Percentiles rank a stretch among this genome's conserved stretches.
Conservation (phyloP, 768 basidiomycete genomes). For the Porpolomopsis calyptriformis region DNA sequence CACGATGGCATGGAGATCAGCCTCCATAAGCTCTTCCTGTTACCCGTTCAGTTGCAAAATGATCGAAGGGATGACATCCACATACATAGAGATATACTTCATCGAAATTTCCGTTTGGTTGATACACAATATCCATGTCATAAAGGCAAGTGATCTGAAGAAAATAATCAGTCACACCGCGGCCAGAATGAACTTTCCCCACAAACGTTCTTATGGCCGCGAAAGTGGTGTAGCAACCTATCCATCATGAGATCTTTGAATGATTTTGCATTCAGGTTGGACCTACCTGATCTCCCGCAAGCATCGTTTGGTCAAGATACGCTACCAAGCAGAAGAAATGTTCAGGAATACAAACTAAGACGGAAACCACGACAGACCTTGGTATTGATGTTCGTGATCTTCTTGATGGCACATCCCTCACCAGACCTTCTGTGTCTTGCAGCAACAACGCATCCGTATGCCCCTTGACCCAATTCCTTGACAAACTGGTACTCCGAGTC, state of each 20-base stretch:
- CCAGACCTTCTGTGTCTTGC: slow-evolving; percentile 76
- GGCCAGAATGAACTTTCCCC: background rate
- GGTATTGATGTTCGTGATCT: slow-evolving; percentile 89
- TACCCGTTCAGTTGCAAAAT: background rate
- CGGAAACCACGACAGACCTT: slow-evolving; percentile 42
- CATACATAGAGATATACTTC: slow-evolving; percentile 90
- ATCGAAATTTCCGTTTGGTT: slow-evolving; percentile 84
- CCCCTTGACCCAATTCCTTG: slow-evolving; percentile 95
- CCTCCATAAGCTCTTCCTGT: slow-evolving; percentile 99
- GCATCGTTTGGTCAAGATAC: slow-evolving; percentile 94
- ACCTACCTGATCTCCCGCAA: slow-evolving; percentile 84
- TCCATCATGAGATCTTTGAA: slow-evolving; percentile 10
- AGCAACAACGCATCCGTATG: slow-evolving; percentile 85
- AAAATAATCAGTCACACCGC: slow-evolving; percentile 12
- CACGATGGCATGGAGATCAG: slow-evolving; percentile 97
- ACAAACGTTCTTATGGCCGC: slow-evolving; percentile 95
- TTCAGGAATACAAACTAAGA: slow-evolving; percentile 1
- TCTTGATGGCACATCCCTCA: slow-evolving; percentile 91
- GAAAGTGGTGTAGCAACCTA: slow-evolving; percentile 91
- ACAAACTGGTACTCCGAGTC: slow-evolving; percentile 87
- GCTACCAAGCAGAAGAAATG: slow-evolving; percentile 30
- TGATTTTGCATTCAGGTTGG: slow-evolving; percentile 5
- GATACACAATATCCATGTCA: slow-evolving; percentile 97
- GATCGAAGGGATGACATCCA: slow-evolving; percentile 3
- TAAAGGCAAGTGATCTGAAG: slow-evolving; percentile 87